These are phyloP conservation scores for Phialophora chinensis DNA, from an alignment of 2,329 filamentous ascomycete species.

Conservation along the genomic window DNA sequence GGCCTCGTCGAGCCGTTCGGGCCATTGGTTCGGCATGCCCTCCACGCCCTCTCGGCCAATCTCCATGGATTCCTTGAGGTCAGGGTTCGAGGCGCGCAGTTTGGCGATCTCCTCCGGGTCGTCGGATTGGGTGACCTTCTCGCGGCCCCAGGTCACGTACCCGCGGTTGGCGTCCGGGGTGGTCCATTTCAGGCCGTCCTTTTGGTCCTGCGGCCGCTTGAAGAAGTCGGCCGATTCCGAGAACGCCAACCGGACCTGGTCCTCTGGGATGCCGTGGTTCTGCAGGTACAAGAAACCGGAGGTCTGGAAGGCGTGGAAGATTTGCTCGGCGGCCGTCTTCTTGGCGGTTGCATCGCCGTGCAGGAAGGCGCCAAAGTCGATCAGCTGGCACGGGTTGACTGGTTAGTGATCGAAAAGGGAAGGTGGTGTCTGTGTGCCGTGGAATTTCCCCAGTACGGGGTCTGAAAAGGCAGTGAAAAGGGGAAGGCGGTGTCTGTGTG, in stretches of 20 bases:
- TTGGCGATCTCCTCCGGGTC: conserved; percentile 64
- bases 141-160: conserved; percentile 72
- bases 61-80: conserved; percentile 65
- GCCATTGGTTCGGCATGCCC: conserved; percentile 79
- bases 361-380: conserved; percentile 78
- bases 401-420: conserved; percentile 16
- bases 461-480: background rate
- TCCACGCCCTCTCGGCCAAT: conserved; percentile 66
- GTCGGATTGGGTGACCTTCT: conserved; percentile 69
- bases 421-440: conserved; percentile 14
- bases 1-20: conserved; percentile 54
- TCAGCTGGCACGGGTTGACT: conserved; percentile 60
- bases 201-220: conserved; percentile 64
- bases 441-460: background rate
- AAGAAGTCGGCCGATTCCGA: conserved; percentile 74
- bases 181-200: conserved; percentile 72
- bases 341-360: conserved; percentile 66
- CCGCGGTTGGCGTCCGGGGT: conserved; percentile 75
- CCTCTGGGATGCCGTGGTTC: conserved; percentile 72
- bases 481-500: conserved; percentile 4
- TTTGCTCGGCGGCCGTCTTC: conserved; percentile 69
- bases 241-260: conserved; percentile 68
- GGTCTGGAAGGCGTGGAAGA: conserved; percentile 80
- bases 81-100: conserved; percentile 59
- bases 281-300: conserved; percentile 90